A percentile compares a stretch with the other conserved stretches of the same genome.
These are phyloP conservation scores for Bertia moriformis DNA, from an alignment of 2,329 filamentous ascomycete genomes.

Conservation along the genomic window DNA sequence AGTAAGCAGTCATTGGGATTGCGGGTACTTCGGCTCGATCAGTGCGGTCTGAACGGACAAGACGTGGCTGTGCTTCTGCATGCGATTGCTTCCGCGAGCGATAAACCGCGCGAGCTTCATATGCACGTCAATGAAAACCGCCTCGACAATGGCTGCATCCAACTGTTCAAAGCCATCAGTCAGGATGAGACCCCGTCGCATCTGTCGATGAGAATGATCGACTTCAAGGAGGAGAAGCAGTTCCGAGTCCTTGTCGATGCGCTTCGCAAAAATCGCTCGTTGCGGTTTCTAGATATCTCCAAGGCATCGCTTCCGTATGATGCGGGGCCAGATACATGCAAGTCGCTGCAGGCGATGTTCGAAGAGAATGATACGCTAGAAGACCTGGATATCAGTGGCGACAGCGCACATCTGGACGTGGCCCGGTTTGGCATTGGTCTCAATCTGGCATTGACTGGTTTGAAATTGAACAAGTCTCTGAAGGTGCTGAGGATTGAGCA, in stretches of 20 bases:
- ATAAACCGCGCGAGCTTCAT: slow-evolving; percentile 39
- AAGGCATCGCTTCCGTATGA: slow-evolving; percentile 57
- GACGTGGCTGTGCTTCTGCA: slow-evolving; percentile 52
- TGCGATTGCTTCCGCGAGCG: slow-evolving; percentile 37
- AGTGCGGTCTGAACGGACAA: slow-evolving; percentile 49
- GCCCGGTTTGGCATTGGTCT: slow-evolving; percentile 55
- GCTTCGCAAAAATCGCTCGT: slow-evolving; percentile 44
- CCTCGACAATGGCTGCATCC: slow-evolving; percentile 32
- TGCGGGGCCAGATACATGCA: slow-evolving; percentile 52
- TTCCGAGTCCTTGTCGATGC: slow-evolving; percentile 50
- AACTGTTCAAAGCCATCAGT: slow-evolving; percentile 33
- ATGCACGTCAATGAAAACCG: slow-evolving; percentile 45
- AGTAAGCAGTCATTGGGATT: slow-evolving; percentile 45
- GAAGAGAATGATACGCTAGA: slow-evolving; percentile 51
- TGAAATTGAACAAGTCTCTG: slow-evolving; percentile 48
- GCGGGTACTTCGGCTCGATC: slow-evolving; percentile 47
- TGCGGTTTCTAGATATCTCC: slow-evolving; percentile 53
- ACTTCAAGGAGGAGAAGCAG: slow-evolving; percentile 50
- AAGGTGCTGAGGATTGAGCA: slow-evolving; percentile 49
- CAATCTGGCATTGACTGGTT: slow-evolving; percentile 47
- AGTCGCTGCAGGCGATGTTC: slow-evolving; percentile 47
- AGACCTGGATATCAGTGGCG: slow-evolving; percentile 56
- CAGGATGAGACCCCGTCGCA: slow-evolving; percentile 41
- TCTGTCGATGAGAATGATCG: slow-evolving; percentile 52
- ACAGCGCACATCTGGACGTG: slow-evolving; percentile 57